Evolutionary conservation across 2,329 filamentous ascomycete species (phyloP), one percentile per base, ranked within the genome.

Genomic region (Teratosphaeriaceae sp.): DNA sequence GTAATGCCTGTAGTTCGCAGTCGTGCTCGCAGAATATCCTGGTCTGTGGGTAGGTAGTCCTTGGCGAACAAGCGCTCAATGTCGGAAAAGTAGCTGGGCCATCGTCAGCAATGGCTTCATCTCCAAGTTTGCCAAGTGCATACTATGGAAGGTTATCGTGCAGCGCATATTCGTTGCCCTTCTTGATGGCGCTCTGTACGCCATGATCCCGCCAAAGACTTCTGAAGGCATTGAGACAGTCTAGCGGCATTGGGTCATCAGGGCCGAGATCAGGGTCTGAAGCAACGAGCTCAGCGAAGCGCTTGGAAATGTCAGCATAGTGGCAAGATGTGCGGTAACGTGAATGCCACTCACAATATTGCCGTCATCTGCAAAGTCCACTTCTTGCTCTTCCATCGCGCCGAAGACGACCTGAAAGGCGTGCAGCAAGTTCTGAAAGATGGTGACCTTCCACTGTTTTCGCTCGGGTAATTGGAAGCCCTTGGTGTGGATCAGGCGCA

Each of bases 91-190:
- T 94, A 96, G 69, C 89, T 94, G 55, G 15, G 40, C n/a, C n/a
- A 19, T 45, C 41, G 45, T 55, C 33, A 53, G 49, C 39, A 13
- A n/a, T 22, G 20, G n/a, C 31, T 18, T 7, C 8, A 26, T 27
- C 20, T 16, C 4, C 19, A 33, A n/a, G n/a, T n/a, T n/a, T 19
- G 9, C n/a, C 13, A 20, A 15, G 11, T 44, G 72, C 85, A 60
- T 72, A 96, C 88, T 96, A 98, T 68, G 82, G 80, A 53, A 97
- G 69, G 61, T 97, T 97, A 70, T 97, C 92, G 64, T 97, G 89
- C 38, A 97, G 76, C 15, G 92, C 90, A 67, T 90, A 97, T 70
- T 96, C 90, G 64, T 97, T 95, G 55, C 92, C 92, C 67, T 92
- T 90, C 38, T 81, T 75, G 52, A 97, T 92, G n/a, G 88, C 88